Conservation (phyloP, 2,329 filamentous ascomycete species). For the Monosporascus sp. region DNA sequence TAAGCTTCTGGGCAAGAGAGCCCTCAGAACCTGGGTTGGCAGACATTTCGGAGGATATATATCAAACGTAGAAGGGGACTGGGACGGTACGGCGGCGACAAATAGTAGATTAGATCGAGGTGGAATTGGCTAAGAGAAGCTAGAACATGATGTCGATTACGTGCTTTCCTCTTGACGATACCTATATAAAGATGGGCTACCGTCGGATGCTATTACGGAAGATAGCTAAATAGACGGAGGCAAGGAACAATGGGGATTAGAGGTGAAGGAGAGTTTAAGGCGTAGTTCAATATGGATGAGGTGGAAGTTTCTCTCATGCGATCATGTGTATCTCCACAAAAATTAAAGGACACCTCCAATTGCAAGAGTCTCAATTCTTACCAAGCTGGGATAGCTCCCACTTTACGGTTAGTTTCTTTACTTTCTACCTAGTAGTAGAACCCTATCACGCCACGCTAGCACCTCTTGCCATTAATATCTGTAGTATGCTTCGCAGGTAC, state of each 20-base stretch:
- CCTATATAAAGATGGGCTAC: background rate
- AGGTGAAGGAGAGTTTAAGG: background rate
- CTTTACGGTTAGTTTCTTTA: background rate
- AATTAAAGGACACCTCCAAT: background rate
- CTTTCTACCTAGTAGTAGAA: background rate
- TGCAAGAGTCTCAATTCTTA: background rate
- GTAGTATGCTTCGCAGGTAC: too few relatives aligned
- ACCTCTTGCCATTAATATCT: too few relatives aligned
- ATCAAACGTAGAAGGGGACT: background rate
- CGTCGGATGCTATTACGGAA: background rate
- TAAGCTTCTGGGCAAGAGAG: conserved; percentile 57
- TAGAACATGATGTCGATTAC: background rate
- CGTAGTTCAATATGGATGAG: conserved; percentile 9
- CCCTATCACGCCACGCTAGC: background rate
- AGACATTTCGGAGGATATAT: conserved; percentile 33
- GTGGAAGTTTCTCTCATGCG: conserved; percentile 20
- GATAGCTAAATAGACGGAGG: background rate
- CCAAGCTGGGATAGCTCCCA: background rate
- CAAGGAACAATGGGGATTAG: background rate
- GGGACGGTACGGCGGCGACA: background rate
- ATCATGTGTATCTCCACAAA: conserved; percentile 20
- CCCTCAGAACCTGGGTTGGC: conserved; percentile 37
- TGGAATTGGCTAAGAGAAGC: background rate
- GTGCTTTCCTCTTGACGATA: background rate
- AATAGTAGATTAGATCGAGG: background rate